Evolutionary conservation across 2,329 filamentous ascomycete species (phyloP).

Genomic region (Xylariaceae sp.): DNA sequence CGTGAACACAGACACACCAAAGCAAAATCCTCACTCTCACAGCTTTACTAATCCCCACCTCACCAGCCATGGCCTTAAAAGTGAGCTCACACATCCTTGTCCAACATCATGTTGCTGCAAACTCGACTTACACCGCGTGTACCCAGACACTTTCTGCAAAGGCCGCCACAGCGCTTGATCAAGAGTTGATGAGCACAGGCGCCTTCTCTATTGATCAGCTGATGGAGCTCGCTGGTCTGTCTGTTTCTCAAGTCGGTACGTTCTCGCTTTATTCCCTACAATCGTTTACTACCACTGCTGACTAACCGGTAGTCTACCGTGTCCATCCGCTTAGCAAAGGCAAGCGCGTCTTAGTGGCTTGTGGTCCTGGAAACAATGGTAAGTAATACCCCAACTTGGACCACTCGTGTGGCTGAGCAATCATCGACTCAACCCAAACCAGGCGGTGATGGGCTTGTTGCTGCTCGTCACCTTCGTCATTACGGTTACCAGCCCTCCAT

Average conservation of each 20-base stretch:
- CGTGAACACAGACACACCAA: neutral
- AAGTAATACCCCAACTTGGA: conserved; percentile 12
- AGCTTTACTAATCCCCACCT: too few species aligned
- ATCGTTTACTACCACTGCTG: neutral
- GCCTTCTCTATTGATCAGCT: conserved; percentile 94
- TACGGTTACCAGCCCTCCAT: conserved; percentile 87
- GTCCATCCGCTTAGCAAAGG: conserved; percentile 74
- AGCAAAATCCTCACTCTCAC: neutral
- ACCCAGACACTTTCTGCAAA: conserved; percentile 77
- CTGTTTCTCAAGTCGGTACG: conserved; percentile 83
- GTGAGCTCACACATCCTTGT: too few species aligned
- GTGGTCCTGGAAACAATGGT: conserved; percentile 77
- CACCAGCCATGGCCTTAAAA: conserved; percentile 30
- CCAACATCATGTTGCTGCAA: neutral
- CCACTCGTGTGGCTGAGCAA: neutral
- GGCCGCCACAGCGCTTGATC: conserved; percentile 82
- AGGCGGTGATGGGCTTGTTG: conserved; percentile 93
- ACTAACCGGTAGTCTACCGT: conserved; percentile 61
- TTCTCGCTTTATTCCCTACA: conserved; percentile 4
- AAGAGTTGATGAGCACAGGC: conserved; percentile 84
- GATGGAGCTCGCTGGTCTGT: conserved; percentile 93
- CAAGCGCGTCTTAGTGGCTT: conserved; percentile 76
- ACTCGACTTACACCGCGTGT: conserved; percentile 19
- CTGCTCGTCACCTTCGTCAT: conserved; percentile 84
- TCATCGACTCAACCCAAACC: conserved; percentile 1